Evolutionary conservation across 495 filamentous ascomycete genomes (phyloP).

Genomic region (Parathielavia hyrcaniae): DNA sequence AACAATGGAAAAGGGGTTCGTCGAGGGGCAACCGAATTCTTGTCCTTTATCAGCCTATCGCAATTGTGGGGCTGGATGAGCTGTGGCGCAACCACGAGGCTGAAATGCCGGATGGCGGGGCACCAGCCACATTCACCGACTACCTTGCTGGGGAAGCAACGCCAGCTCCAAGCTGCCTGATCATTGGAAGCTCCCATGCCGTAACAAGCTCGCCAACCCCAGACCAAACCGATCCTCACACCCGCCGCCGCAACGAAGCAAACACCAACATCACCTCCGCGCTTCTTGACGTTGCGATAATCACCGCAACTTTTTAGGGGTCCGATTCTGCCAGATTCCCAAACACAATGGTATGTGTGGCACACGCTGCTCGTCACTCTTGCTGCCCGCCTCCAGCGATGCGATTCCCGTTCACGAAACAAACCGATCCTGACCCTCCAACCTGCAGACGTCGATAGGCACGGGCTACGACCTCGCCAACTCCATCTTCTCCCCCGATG

Average conservation of each 20-base stretch:
- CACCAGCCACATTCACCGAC: conserved; percentile 24
- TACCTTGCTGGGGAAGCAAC: conserved; percentile 28
- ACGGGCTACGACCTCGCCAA: conserved; percentile 99
- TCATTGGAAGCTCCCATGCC: conserved; percentile 30
- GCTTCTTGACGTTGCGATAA: background rate
- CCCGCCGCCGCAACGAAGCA: conserved; percentile 14
- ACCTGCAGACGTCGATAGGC: conserved; percentile 87
- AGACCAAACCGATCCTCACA: conserved; percentile 12
- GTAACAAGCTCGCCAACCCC: conserved; percentile 24
- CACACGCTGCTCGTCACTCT: background rate
- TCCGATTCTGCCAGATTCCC: background rate
- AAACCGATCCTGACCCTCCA: conserved; percentile 10
- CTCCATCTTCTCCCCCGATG: conserved; percentile 98
- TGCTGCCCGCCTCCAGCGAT: background rate
- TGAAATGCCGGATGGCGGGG: conserved; percentile 7
- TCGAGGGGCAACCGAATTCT: background rate
- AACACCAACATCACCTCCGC: conserved; percentile 1
- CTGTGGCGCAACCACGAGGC: conserved; percentile 11
- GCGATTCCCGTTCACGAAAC: background rate
- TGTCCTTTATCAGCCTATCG: background rate
- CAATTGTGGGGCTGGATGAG: background rate
- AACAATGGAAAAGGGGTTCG: conserved; percentile 2
- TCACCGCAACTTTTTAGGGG: background rate
- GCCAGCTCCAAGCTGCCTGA: conserved; percentile 43
- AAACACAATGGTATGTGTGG: conserved; percentile 22